These are phyloP conservation scores for Lipomyces kockii DNA, from an alignment of 805 yeast genomes.

Conservation along the genomic window DNA sequence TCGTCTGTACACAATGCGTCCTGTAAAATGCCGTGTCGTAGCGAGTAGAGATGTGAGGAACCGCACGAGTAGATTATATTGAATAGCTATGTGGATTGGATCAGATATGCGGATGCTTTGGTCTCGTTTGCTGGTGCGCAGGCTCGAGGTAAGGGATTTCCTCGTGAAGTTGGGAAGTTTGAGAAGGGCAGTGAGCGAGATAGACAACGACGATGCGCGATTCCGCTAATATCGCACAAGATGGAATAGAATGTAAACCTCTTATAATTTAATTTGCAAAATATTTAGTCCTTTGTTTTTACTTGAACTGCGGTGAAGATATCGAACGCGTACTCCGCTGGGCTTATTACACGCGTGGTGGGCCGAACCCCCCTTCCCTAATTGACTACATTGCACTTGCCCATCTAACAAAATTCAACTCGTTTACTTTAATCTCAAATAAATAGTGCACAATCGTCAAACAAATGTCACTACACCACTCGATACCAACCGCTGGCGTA, in stretches of 20 bases:
- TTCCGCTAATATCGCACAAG: no score
- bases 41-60: neutral
- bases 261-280: neutral
- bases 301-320: neutral
- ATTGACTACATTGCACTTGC: neutral
- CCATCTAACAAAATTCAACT: neutral
- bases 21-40: neutral
- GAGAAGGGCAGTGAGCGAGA: neutral
- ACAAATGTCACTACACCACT: neutral
- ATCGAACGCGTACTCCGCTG: neutral
- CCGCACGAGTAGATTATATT: neutral
- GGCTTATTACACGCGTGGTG: neutral
- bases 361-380: neutral
- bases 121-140: neutral
- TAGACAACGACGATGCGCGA: no score
- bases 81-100: neutral
- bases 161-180: neutral
- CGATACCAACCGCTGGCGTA: neutral
- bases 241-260: no score
- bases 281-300: neutral
- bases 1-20: neutral
- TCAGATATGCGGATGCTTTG: neutral
- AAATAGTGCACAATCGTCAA: neutral
- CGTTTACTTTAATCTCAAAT: neutral
- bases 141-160: neutral